Base-by-base conservation (phyloP, 768 basidiomycete genomes). In the Russula virescens region DNA sequence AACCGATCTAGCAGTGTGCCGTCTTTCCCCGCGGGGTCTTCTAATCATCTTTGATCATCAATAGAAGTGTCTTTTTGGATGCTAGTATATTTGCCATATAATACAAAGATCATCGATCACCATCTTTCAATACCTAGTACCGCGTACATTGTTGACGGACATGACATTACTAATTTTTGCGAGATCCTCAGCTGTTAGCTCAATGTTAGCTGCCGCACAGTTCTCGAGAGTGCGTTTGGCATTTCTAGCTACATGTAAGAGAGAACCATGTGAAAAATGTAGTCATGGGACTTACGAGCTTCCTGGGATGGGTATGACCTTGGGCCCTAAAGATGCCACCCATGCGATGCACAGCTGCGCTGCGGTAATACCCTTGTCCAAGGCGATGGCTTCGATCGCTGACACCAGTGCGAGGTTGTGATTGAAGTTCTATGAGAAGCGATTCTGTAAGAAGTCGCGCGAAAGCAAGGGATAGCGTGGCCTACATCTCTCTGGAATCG, bases 291-390 rank as follows among this genome's bases (percentile, higher is more conserved):
- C 74, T 42, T 55, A 77, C 76, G 75, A 76, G 25, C 75, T 76
- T 3, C 81, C 81, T 4, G 81, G 81, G 28, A 82, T 74, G 5
- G 81, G 80, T 66, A 82, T 74, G 34, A 78, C 73, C 62, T 78
- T 72, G 10, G 66, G 51, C 11, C 75, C 76, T 11, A 74, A 69
- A 1, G 73, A 71, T 19, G 55, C 61, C 4, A 78, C 76, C 77
- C 77, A 79, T 2, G 76, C 76, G 40, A 79, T 71, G 61, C 68
- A 71, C 11, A 79, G 70, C 59, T 77, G 75, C 0, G 73, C 76
- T 9, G 79, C 70, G 1, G 78, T 74, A 34, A 80, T 66, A 10
- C 74, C 74, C 72, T 77, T 80, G 68, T 73, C 75, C 55, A 72
- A 62, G 1, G 80, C 79, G 46, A 82, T 70, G 16, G 64, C 71